Evolutionary conservation across 1,284 basidiomycete genomes (phyloP), one percentile per base, ranked within the genome.

Genomic region (Cryptococcus sp.): DNA sequence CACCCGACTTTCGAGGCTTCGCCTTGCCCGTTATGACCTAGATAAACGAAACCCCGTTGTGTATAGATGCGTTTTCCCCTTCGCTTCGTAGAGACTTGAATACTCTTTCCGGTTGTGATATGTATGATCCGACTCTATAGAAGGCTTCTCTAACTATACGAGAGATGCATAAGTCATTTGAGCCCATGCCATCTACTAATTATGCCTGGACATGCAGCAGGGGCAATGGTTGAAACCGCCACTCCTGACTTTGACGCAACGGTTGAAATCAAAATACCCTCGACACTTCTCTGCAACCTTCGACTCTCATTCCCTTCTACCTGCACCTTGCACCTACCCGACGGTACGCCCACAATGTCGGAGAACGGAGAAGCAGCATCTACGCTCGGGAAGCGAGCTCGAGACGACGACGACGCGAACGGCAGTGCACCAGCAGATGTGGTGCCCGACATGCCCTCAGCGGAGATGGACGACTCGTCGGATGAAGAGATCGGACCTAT

Each of bases 321-420:
- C 16, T 6, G 19, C 5, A 14, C 34, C 34, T 14, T 19, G 19
- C 34, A 16, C 5, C 34, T 16, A 14, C 7, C 37, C 12, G 12
- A 11, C 12, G 19, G 23, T 22, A 22, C 24, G 10, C 42, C 21
- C 2, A 12, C 26, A 22, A 46, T 46, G 45, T 38, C 45, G 4
- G 45, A 46, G 14, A 31, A 43, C 33, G 18, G 39, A 37, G 48
- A 49, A 26, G 38, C 11, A 7, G 21, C 21, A 14, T 39, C 19
- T 1, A 38, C 44, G 14, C 45, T 54, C 4, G 52, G 52, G 2
- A 54, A 54, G 23, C 38, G 49, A 10, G 19, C 32, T 7, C 16
- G 52, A 43, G 49, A 48, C 14, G 50, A 45, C 75, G 9, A 93
- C 86, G 65, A 82, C 80, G 65, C 83, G 84, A 36, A 92, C 82